Evolutionary conservation across 257 asterid species (phyloP), one percentile per base, ranked within the genome.

Genomic region (Voacanga thouarsii): DNA sequence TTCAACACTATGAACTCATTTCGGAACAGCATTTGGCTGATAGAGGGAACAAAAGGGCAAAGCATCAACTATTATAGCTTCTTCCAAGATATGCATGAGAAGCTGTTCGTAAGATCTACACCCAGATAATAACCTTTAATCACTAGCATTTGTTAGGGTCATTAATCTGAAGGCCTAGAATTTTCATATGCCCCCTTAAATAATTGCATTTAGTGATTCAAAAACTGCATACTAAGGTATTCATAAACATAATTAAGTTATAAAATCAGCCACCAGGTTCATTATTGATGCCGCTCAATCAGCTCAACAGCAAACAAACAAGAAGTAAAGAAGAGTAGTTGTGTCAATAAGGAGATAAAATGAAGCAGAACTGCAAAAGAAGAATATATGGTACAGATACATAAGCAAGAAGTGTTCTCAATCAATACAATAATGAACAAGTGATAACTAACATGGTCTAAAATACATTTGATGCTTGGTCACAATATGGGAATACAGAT

Each of bases 341-440:
- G 9, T 65, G 66, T 39, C 18, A 50, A 47, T 28, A 15, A 65
- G 12, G 24, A 77, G 67, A n/a, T 66, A 37, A 37, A 65, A 77
- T 8, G 61, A 43, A 70, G 63, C 45, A 49, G 41, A 28, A 63
- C 33, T 39, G 56, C 68, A 24, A 44, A 43, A 37, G n/a, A 9
- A 26, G n/a, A 59, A 50, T 50, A 5, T 30, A 60, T 73, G 45
- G 24, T 72, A 71, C 50, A 71, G 16, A 70, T 41, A 49, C 5
- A 41, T 78, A 39, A 57, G 10, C 43, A 75, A 3, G 50, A 14
- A 5, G 50, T 3, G 72, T 28, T 44, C 49, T 0, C 72, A 80
- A 69, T 75, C 24, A 44, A 69, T 75, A 28, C 68, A 67, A 70
- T 68, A 61, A 23, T n/a, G 41, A 57, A 70, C 43, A 49, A 59